Percentiles rank a stretch among this genome's conserved stretches.
Conservation (phyloP, 768 basidiomycete genomes). For the Rubroboletus pulcherrimus region DNA sequence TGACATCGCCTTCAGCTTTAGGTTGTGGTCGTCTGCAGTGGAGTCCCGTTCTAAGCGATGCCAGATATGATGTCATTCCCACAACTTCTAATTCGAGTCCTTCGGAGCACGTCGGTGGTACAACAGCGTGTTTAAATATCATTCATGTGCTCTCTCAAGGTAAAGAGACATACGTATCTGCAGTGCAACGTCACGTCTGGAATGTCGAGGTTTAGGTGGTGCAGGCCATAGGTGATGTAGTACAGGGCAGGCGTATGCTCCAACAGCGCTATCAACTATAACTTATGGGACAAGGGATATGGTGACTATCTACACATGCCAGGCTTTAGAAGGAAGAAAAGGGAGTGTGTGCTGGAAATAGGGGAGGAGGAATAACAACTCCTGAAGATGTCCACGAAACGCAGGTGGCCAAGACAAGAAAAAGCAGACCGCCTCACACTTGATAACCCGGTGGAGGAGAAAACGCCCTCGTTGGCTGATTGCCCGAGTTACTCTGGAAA, state of each 20-base stretch:
- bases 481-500: conserved; percentile 13
- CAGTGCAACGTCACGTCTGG: not conserved
- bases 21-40: not conserved
- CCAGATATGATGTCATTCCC: conserved; percentile 8
- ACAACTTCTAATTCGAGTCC: not conserved
- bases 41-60: conserved; percentile 1
- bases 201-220: conserved; percentile 1
- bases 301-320: conserved; percentile 1
- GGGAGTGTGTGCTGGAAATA: conserved; percentile 3
- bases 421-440: not conserved
- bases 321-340: not conserved
- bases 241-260: conserved; percentile 15
- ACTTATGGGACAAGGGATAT: conserved; percentile 17
- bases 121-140: too few relatives aligned
- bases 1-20: conserved; percentile 5
- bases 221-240: conserved; percentile 9
- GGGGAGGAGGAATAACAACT: not conserved
- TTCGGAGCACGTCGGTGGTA: not conserved
- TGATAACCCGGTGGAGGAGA: conserved; percentile 23
- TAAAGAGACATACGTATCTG: not conserved
- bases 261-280: conserved; percentile 16
- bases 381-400: not conserved
- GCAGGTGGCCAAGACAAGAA: not conserved
- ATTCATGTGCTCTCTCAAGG: not conserved
- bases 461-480: not conserved